phyloP scores from a whole-genome alignment of 1,284 basidiomycete species.

The Porogramme epimiltina region DNA sequence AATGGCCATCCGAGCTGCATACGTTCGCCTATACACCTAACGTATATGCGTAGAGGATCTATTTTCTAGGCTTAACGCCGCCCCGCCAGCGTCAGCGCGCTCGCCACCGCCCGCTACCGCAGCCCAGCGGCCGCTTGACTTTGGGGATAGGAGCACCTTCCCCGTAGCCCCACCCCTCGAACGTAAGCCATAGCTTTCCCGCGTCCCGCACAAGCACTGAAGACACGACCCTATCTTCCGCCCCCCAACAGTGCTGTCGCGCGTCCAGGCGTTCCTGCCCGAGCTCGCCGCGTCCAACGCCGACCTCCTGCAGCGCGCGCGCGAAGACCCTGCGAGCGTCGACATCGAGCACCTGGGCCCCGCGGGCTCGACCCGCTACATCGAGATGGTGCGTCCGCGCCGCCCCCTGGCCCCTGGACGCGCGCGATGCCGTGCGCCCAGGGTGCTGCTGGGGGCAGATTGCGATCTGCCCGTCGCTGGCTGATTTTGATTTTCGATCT shows the following conservation, averaged over 20 bases:
- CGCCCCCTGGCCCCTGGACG: too few species aligned
- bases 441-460: too few species aligned
- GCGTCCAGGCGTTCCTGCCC: slow-evolving; percentile 66
- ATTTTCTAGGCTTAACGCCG: slow-evolving; percentile 27
- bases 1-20: not conserved
- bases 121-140: slow-evolving; percentile 22
- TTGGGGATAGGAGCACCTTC: slow-evolving; percentile 32
- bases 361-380: slow-evolving; percentile 46
- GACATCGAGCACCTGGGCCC: slow-evolving; percentile 63
- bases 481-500: too few species aligned
- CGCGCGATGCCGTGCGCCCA: too few species aligned
- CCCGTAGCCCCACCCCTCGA: slow-evolving; percentile 30
- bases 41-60: slow-evolving; percentile 27
- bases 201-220: not conserved
- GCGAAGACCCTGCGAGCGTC: slow-evolving; percentile 53
- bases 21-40: too few species aligned
- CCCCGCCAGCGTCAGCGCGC: not conserved
- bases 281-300: slow-evolving; percentile 63
- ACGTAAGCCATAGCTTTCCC: slow-evolving; percentile 31
- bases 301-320: slow-evolving; percentile 43
- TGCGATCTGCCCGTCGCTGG: too few species aligned
- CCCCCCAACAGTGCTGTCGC: slow-evolving; percentile 49
- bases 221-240: too few species aligned
- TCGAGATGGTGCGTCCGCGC: slow-evolving; percentile 59
- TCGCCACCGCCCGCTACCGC: not conserved